Evolutionary conservation across 2,329 filamentous ascomycete species (phyloP).

Genomic region (Ambrosiella xylebori): DNA sequence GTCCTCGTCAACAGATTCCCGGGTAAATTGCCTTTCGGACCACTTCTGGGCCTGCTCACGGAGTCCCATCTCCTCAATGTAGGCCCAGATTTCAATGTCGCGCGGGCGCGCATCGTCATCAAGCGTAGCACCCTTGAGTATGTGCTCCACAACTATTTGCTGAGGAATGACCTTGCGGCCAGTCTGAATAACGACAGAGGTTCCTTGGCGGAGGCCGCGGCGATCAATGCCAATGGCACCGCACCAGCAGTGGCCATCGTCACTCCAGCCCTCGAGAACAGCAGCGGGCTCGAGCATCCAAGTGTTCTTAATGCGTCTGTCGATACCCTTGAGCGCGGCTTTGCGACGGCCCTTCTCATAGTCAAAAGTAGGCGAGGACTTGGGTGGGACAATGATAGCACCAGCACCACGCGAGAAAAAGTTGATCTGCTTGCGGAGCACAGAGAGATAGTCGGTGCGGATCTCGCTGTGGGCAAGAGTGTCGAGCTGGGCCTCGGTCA

Average conservation of each 20-base stretch:
- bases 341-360: constrained; percentile 13
- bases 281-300: constrained; percentile 23
- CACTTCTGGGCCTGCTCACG: constrained; percentile 27
- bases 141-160: constrained; percentile 57
- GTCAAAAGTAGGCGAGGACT: constrained; percentile 43
- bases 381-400: constrained; percentile 40
- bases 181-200: constrained; percentile 48
- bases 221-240: constrained; percentile 29
- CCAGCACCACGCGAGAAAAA: constrained; percentile 52
- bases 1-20: constrained; percentile 7
- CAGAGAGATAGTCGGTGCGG: constrained; percentile 24
- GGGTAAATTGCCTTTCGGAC: constrained; percentile 25
- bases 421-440: constrained; percentile 46
- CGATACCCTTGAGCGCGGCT: constrained; percentile 13
- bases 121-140: constrained; percentile 42
- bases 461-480: constrained; percentile 31
- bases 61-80: constrained; percentile 30
- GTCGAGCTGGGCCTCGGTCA: constrained; percentile 30
- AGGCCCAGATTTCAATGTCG: constrained; percentile 53
- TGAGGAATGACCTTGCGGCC: constrained; percentile 43
- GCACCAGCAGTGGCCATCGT: constrained; percentile 82
- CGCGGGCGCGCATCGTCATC: constrained; percentile 45
- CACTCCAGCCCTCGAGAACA: constrained; percentile 53
- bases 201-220: constrained; percentile 30
- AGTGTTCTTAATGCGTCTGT: background rate